Evolutionary conservation across 1,284 basidiomycete species (phyloP), one percentile per base, ranked within the genome.

Genomic region (Marasmius oreades): DNA sequence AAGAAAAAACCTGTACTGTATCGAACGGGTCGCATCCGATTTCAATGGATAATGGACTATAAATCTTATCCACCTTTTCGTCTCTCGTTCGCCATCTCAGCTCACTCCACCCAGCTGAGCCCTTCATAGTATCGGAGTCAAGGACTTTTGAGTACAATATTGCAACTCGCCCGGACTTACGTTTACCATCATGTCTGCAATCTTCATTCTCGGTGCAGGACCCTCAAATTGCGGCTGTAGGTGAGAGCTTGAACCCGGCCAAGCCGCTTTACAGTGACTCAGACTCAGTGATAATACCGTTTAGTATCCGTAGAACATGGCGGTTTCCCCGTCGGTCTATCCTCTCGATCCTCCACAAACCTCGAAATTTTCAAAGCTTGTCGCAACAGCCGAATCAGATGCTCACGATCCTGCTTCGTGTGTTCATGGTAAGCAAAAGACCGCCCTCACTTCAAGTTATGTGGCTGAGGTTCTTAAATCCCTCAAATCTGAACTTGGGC

Each of bases 181-280:
- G 23, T 46, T 22, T 28, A 10, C 43, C 43, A 16, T 24, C 47
- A 12, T 26, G 18, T 26, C 47, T 33, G 31, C 26, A 3, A 50
- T 50, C 47, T 50, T 50, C 18, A n/a, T 50, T n/a, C 16, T 50
- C n/a, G 47, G 47, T 11, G 47, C 47, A 50, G 47, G 47, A n/a
- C 5, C 47, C 47, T 31, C 47, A 50, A 31, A 50, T 50, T 3
- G 47, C 47, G 8, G n/a, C 47, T 18, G 47, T 26, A 16, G 47
- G 47, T 50, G 28, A 23, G 45, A 5, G 12, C 43, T 16, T 45
- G n/a, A n/a, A 37, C 36, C n/a, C 5, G n/a, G 3, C 36, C 36
- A 37, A n/a, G 36, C 36, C 12, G 12, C 12, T 37, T 37, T 37
- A 11, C 36, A n/a, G n/a, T n/a, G 36, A 37, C 36, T 37, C 5